Percentiles rank a stretch among this genome's conserved stretches.
Evolutionary conservation across 2,329 filamentous ascomycete genomes (phyloP).

Genomic region (Juglanconis juglandina): DNA sequence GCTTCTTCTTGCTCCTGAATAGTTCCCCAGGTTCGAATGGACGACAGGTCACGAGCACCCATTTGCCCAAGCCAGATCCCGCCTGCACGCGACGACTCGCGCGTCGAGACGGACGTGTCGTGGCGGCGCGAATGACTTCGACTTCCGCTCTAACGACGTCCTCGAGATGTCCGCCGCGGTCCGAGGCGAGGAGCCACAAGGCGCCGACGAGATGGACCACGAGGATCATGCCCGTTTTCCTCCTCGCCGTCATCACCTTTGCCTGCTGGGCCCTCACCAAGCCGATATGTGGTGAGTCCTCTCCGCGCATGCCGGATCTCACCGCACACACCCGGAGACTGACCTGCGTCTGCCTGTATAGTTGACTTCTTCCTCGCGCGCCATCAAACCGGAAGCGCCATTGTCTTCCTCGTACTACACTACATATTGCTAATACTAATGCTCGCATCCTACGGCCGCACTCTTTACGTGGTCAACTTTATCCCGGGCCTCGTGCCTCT

Average conservation of each 20-base stretch:
- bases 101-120: background rate
- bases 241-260: conserved; percentile 65
- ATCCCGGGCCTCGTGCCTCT: conserved; percentile 74
- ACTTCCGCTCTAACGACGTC: background rate
- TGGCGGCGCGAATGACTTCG: background rate
- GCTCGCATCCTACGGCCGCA: conserved; percentile 65
- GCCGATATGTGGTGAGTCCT: conserved; percentile 62
- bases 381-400: conserved; percentile 54
- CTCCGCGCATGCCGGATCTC: background rate
- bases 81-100: background rate
- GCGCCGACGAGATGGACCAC: conserved; percentile 56
- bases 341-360: conserved; percentile 30
- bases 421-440: conserved; percentile 68
- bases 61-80: background rate
- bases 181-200: conserved; percentile 28
- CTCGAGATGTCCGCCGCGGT: conserved; percentile 1
- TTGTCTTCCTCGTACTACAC: conserved; percentile 69
- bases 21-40: background rate
- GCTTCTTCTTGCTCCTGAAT: background rate
- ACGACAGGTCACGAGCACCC: background rate
- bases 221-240: conserved; percentile 65
- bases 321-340: background rate
- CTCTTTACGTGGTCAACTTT: conserved; percentile 63
- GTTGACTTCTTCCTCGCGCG: conserved; percentile 67
- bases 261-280: conserved; percentile 69